These are phyloP conservation scores for Beta corolliflora DNA, from an alignment of 179 eudicot species.

Conservation along the genomic window DNA sequence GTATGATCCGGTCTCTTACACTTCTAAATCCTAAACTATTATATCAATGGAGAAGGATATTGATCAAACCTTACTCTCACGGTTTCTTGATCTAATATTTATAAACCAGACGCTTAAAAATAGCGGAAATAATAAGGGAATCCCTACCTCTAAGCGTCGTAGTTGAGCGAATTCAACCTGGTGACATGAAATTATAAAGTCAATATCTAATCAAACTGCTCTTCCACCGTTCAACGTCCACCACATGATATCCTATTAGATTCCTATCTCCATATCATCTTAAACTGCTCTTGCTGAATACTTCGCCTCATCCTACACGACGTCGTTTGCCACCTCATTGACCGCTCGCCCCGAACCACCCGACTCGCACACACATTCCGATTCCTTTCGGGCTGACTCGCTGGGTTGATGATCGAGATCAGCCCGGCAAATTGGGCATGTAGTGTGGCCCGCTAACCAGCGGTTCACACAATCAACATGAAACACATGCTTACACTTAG, in stretches of 20 bases:
- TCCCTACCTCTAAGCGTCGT: too few relatives aligned
- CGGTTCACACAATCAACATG: constrained; percentile 9
- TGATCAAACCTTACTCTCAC: too few relatives aligned
- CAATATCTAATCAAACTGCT: too few relatives aligned
- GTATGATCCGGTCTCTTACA: too few relatives aligned
- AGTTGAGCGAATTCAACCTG: too few relatives aligned
- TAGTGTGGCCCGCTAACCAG: constrained; percentile 3
- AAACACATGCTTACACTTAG: constrained; percentile 11
- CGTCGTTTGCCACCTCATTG: constrained; percentile 6
- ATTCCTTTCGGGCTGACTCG: not conserved
- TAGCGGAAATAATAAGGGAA: too few relatives aligned
- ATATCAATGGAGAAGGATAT: too few relatives aligned
- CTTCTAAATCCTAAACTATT: too few relatives aligned
- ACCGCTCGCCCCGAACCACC: not conserved
- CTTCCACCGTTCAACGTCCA: not conserved
- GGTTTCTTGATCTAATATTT: too few relatives aligned
- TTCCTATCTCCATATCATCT: not conserved
- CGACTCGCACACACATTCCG: constrained; percentile 21
- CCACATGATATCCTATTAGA: not conserved
- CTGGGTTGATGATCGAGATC: not conserved
- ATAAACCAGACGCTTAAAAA: too few relatives aligned
- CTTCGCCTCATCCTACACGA: not conserved
- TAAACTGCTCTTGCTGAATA: not conserved
- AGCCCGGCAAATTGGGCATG: constrained; percentile 3
- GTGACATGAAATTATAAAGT: too few relatives aligned